Conservation (phyloP, 352 stramenopile genomes). For the Plasmopara halstedii region DNA sequence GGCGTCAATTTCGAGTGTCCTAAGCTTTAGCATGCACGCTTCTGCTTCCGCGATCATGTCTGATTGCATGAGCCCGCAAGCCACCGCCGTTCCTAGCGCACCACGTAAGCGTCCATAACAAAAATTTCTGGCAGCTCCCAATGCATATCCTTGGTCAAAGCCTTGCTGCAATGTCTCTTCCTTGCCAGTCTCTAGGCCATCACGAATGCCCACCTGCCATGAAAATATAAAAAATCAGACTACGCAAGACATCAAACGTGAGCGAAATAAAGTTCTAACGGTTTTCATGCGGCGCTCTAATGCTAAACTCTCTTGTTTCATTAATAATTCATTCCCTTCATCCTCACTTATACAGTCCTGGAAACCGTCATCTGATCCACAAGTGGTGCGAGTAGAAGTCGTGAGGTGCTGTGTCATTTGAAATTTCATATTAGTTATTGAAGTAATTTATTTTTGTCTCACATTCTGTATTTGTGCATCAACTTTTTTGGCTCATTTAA, state of each 20-base stretch:
- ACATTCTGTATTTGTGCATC: no score
- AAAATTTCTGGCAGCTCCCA: constrained; percentile 29
- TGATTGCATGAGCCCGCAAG: constrained; percentile 16
- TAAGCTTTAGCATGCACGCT: constrained; percentile 11
- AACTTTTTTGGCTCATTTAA: no score
- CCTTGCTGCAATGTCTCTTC: constrained; percentile 61
- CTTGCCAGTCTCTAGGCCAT: constrained; percentile 64
- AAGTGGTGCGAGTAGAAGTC: background rate
- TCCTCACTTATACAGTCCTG: constrained; percentile 52
- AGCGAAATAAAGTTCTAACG: constrained; percentile 16
- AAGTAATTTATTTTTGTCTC: no score
- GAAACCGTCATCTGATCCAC: constrained; percentile 51
- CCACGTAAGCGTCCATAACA: constrained; percentile 43
- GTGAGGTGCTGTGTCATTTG: no score
- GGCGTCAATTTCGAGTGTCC: constrained; percentile 18
- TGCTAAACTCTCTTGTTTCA: constrained; percentile 42
- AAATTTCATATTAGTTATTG: no score
- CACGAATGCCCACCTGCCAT: constrained; percentile 51
- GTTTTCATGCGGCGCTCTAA: constrained; percentile 56
- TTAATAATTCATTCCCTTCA: constrained; percentile 36
- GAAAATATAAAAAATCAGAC: constrained; percentile 6
- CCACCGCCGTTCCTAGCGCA: constrained; percentile 24
- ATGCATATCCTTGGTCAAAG: constrained; percentile 52
- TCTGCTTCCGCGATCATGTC: constrained; percentile 1
- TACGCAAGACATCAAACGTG: constrained; percentile 3